phyloP scores from a whole-genome alignment of 768 basidiomycete species.

The Russula emetica region DNA sequence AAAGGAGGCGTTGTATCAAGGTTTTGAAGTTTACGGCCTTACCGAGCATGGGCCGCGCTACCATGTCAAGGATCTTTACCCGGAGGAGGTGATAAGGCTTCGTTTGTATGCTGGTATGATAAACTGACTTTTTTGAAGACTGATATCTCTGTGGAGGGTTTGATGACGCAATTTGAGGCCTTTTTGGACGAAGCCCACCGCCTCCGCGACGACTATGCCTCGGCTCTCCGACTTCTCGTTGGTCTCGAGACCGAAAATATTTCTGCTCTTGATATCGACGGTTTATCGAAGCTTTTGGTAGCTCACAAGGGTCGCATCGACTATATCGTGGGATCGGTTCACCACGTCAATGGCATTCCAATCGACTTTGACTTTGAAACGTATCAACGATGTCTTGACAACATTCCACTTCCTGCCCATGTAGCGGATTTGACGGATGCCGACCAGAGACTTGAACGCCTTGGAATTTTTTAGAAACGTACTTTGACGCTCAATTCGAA shows the following conservation, averaged over 20 bases:
- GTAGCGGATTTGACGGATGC: slow-evolving; percentile 32
- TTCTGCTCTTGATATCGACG: slow-evolving; percentile 57
- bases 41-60: slow-evolving; percentile 94
- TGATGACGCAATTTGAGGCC: slow-evolving; percentile 60
- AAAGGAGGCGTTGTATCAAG: slow-evolving; percentile 67
- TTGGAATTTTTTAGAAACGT: slow-evolving; percentile 53
- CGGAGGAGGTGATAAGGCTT: slow-evolving; percentile 74
- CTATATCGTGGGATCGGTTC: slow-evolving; percentile 89
- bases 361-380: slow-evolving; percentile 87
- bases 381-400: slow-evolving; percentile 56
- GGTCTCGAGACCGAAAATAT: slow-evolving; percentile 94
- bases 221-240: slow-evolving; percentile 71
- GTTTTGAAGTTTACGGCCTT: slow-evolving; percentile 79
- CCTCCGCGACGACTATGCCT: slow-evolving; percentile 57
- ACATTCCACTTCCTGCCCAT: slow-evolving; percentile 33
- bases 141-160: slow-evolving; percentile 46
- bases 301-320: slow-evolving; percentile 55
- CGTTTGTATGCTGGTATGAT: slow-evolving; percentile 3
- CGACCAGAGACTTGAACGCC: slow-evolving; percentile 32
- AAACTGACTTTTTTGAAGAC: slow-evolving; percentile 41
- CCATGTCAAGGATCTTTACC: slow-evolving; percentile 76
- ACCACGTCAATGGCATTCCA: slow-evolving; percentile 82
- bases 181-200: slow-evolving; percentile 80
- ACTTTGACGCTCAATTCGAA: slow-evolving; percentile 82
- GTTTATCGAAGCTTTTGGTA: slow-evolving; percentile 51